Base-by-base conservation (phyloP, 176 grass and related monocot genomes). In the Canna indica region DNA sequence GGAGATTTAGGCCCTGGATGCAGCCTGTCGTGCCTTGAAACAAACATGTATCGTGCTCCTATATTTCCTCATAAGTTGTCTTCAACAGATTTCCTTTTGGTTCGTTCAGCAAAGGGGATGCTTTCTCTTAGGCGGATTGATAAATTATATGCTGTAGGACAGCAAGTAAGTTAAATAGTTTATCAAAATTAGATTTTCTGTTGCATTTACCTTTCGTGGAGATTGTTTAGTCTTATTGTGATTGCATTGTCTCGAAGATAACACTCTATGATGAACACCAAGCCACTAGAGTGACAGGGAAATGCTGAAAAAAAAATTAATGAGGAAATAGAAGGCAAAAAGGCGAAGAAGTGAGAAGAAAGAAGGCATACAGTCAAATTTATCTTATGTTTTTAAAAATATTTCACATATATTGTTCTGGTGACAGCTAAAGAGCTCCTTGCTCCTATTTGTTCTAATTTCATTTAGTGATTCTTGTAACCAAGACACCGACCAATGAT, bases 11-110 rank as follows among this genome's bases (percentile, higher is more conserved):
- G 73, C 70, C 76, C 86, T 17, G 93, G 93, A 11, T 84, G 74
- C 69, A 85, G 83, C 45, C 93, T 90, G 66, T 90, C 89, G 30
- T 90, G 88, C 71, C 82, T 97, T 65, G 88, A 90, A 77, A 90
- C 93, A 75, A 97, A 92, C 68, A 83, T 97, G 93, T 97, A 87
- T 68, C 85, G 84, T 68, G 87, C 93, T 53, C 93, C 93, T 42
- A 48, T 89, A 80, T 97, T 97, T 85, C 81, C 79, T 77, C 93
- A 97, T 53, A 97, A 92, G 75, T 77, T 90, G 35, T 71, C 83
- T 20, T 53, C 81, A 1, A 92, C 86, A 53, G 93, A 97, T 83
- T 97, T 90, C 83, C 87, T 92, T 64, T 83, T 97, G 74, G 93
- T 97, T 73, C 88, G 93, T 67, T 92, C 88, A 3, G 74, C 81